Evolutionary conservation across 1,284 basidiomycete genomes (phyloP).

Genomic region (Cryptococcus wingfieldii): DNA sequence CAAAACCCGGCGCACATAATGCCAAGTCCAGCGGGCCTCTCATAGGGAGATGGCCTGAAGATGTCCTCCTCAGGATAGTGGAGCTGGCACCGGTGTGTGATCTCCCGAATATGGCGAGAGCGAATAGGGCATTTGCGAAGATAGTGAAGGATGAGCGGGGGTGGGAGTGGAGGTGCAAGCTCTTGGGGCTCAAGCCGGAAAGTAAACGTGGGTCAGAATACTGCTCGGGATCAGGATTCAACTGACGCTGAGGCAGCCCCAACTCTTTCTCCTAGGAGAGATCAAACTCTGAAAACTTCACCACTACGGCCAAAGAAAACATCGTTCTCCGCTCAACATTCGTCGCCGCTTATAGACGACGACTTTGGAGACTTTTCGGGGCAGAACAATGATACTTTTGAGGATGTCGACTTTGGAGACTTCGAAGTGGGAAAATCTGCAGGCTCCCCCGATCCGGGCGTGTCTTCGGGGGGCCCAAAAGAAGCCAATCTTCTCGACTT

Average conservation of each 20-base stretch:
- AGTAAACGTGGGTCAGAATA: neutral
- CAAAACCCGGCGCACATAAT: conserved; percentile 52
- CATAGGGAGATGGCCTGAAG: conserved; percentile 72
- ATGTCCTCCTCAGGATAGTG: conserved; percentile 69
- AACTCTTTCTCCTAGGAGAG: conserved; percentile 6
- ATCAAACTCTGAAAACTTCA: conserved; percentile 23
- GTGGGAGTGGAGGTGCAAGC: conserved; percentile 68
- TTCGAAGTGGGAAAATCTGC: conserved; percentile 49
- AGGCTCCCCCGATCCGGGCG: neutral
- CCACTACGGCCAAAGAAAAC: conserved; percentile 23
- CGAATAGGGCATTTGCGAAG: conserved; percentile 60
- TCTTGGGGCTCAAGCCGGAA: conserved; percentile 53
- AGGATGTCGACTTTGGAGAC: conserved; percentile 87
- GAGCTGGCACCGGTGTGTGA: conserved; percentile 70
- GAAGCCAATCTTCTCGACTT: conserved; percentile 47
- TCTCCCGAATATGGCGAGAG: conserved; percentile 66
- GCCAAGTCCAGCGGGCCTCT: conserved; percentile 45
- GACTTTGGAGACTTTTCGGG: conserved; percentile 44
- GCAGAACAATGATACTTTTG: conserved; percentile 30
- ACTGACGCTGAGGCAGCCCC: neutral
- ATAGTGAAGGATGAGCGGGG: conserved; percentile 67
- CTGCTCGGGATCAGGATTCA: neutral
- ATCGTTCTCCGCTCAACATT: conserved; percentile 5
- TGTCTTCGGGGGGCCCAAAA: conserved; percentile 1
- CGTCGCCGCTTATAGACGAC: conserved; percentile 22